Base-by-base conservation (phyloP, 129 eudicot genomes). In the Tanacetum coccineum region DNA sequence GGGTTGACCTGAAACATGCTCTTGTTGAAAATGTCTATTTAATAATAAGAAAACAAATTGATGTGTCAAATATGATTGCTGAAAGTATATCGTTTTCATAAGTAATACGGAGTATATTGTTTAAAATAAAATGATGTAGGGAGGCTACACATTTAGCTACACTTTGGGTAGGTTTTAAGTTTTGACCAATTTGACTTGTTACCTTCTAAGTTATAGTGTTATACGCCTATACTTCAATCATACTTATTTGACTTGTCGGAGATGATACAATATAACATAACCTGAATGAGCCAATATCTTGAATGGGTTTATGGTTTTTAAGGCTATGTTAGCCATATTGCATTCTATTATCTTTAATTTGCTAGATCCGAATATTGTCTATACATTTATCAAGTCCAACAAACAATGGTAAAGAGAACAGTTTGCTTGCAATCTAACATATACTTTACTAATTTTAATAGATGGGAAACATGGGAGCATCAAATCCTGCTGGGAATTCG, bases 391-490 rank as follows among this genome's bases (percentile, higher is more conserved):
- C 0, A 36, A 36, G 1, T 36, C 0, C 42, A 36, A 36, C 42
- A 36, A 36, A 36, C 10, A 7, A 6, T 36, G 42, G 42, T 36
- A 9, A 36, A 36, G 10, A 36, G 6, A 36, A 36, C 2, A 36
- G 42, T 36, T 36, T 36, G 42, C 42, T 36, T 36, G 42, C 42
- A 6, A 36, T 50, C 47, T 49, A 64, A 62, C 11, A 22, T 61
- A 68, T 76, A 13, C 46, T 54, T 77, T 39, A 25, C 67, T 13
- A 73, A 30, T 46, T 51, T 66, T 67, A 47, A 58, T 75, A 92
- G 96, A 81, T 86, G 84, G 98, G 95, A 48, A 88, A 78, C 70
- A 70, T 74, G 71, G 91, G 79, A 72, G 68, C 81, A 36, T 22
- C 74, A 72, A 83, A 76, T 25, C 80, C 80, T 46, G 82, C 50